Evolutionary conservation across 78 protist species (phyloP), one percentile per base, ranked within the genome.

Genomic region (Dictyostelium purpureum): DNA sequence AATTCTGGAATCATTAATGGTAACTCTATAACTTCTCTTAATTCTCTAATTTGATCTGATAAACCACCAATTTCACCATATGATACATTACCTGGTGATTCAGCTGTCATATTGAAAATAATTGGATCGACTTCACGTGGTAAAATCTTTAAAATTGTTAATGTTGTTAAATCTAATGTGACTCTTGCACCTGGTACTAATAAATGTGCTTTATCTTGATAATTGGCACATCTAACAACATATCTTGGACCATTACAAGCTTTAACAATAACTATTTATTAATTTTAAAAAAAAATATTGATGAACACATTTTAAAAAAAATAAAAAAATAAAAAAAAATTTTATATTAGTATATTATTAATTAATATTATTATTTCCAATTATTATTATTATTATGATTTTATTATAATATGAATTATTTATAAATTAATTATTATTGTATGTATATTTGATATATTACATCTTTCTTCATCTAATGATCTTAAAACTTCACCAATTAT

Each of bases 1-100:
- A 99, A 96, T 77, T 99, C 99, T 10, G 99, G 99, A 79, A 98
- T 97, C 66, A 94, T 95, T 16, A 99, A 97, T 7, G 99, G 99
- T 52, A 99, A 90, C 87, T 99, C 99, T 42, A 99, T 97, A 47
- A 96, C 99, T 88, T 98, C 99, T 24, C 99, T 94, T 2, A 99
- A 71, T 78, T 99, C 99, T 18, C 99, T 95, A 26, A 99, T 95
- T 83, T 99, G 99, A 52, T 97, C 97, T 31, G 70, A 26, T 45
- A 99, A 89, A 0, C 99, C 99, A 14, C 99, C 99, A 21, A 99
- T 87, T 2, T 75, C 94, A 9, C 73, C 9, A 83, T 97, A 99
- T 5, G 61, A 21, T 19, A 98, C 92, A 10, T 77, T 77, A 28
- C 99, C 98, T 16, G 98, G 95, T 42, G 96, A 95, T 89, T 99